Conservation (phyloP, 2,329 filamentous ascomycete genomes). For the Alternaria sp. region DNA sequence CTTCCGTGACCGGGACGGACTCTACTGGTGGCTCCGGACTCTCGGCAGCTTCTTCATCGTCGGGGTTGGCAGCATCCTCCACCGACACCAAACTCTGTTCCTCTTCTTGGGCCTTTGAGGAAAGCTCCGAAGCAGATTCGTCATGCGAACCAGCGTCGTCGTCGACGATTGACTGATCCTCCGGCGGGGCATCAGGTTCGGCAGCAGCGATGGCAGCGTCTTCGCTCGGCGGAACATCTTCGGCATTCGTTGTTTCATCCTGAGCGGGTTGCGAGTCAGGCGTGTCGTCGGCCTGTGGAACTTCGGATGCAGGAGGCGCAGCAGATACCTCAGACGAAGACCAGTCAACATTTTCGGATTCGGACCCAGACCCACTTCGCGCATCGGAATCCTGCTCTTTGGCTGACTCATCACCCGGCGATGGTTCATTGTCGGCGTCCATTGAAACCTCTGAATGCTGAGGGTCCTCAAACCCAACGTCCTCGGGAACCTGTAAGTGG, state of each 20-base stretch:
- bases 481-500: constrained; percentile 8
- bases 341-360: constrained; percentile 18
- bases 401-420: background rate
- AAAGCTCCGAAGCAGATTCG: constrained; percentile 9
- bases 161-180: constrained; percentile 1
- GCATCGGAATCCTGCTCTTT: constrained; percentile 6
- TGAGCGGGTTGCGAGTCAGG: constrained; percentile 7
- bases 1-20: background rate
- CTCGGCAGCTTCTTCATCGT: constrained; percentile 1
- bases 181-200: constrained; percentile 11
- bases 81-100: constrained; percentile 4
- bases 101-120: constrained; percentile 4
- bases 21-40: constrained; percentile 9
- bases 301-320: constrained; percentile 6
- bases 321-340: constrained; percentile 24
- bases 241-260: constrained; percentile 9
- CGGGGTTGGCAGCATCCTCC: constrained; percentile 6
- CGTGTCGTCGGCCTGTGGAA: constrained; percentile 6
- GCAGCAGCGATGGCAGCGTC: background rate
- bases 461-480: constrained; percentile 6
- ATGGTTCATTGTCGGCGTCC: constrained; percentile 1
- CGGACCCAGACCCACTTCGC: constrained; percentile 14
- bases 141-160: constrained; percentile 4
- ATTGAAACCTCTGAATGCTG: constrained; percentile 4
- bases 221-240: constrained; percentile 1